Base-by-base conservation (phyloP, 192 early-diverging fungal genomes). In the Backusella psychrophila region DNA sequence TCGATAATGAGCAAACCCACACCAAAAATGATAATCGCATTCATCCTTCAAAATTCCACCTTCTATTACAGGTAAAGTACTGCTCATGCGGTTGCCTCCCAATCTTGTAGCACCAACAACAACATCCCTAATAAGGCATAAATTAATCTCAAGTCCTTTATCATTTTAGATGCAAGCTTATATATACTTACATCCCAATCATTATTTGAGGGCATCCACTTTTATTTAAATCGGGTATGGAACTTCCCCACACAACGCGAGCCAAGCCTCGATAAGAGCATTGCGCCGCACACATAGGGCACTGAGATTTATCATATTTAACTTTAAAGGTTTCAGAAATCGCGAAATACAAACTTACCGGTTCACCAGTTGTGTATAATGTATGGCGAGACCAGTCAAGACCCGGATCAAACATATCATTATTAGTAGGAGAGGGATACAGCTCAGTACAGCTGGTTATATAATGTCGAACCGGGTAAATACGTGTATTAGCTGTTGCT, bases 231-330 rank as follows among this genome's bases (percentile, higher is more conserved):
- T 73, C 71, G 2, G 77, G 71, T 31, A 78, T 73, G 0, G 77
- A 78, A 19, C 71, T 73, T n/a, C 77, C 77, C 66, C 77, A 78
- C 7, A 78, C 71, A 8, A 78, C 77, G 7, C 77, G 77, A 36
- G 71, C 21, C 31, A 78, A 39, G 44, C 77, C 77, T 19, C 77
- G 77, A 67, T 78, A 73, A 41, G 73, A 39, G 33, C 71, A 68
- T 41, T 78, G 71, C 6, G 77, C 53, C 23, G 77, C 71, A 49
- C 77, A 78, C 77, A 78, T 78, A 6, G 77, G 77, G 26, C 77
- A 78, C 77, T 70, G 34, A 15, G 0, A 23, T 2, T 39, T 9
- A 69, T 15, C 15, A 11, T 31, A 67, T 17, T n/a, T 34, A 34
- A 21, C 12, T 26, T 26, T 5, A 21, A 53, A n/a, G 5, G 42